Base-by-base conservation (phyloP, 192 early-diverging fungal species). In the Backusella parvicylindrica region DNA sequence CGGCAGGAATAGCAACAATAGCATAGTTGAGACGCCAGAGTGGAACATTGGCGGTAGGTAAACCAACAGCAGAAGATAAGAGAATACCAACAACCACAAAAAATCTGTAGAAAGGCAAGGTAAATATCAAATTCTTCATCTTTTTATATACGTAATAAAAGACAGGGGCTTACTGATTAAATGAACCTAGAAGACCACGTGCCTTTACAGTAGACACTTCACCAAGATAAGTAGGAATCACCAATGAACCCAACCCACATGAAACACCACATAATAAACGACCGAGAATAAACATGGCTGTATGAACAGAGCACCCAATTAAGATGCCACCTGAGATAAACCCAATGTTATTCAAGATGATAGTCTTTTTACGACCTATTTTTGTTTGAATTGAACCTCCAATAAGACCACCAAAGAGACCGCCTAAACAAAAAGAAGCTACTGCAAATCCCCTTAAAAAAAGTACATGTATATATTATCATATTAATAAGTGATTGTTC, bases 31-130 rank as follows among this genome's bases (percentile, higher is more conserved):
- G 74, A 68, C 95, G 84, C 95, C 94, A 95, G 35, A 87, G 82
- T 8, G 89, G 87, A 8, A 90, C 74, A 43, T 70, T 81, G n/a
- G 85, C 83, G 47, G 91, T 83, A 37, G 87, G 86, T 32, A 93
- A 75, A 23, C 88, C 94, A 64, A 87, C 79, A 12, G 86, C 76
- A 66, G 91, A 91, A 73, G 91, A 89, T 1, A 90, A 36, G 74
- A 96, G 83, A 72, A 95, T 92, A 33, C 94, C 94, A 63, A 92
- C 68, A 56, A 95, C 92, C 72, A 95, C 89, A 3, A 90, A 84
- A 77, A 95, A 85, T 84, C 32, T 65, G 13, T 33, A 2, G 12
- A 7, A 63, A 63, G 12, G 0, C n/a, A n/a, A n/a, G n/a, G n/a
- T n/a, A n/a, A n/a, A n/a, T n/a, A n/a, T n/a, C n/a, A n/a, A n/a